These are phyloP conservation scores for Exophiala bonariae DNA, from an alignment of 2,329 filamentous ascomycete genomes.

Conservation along the genomic window DNA sequence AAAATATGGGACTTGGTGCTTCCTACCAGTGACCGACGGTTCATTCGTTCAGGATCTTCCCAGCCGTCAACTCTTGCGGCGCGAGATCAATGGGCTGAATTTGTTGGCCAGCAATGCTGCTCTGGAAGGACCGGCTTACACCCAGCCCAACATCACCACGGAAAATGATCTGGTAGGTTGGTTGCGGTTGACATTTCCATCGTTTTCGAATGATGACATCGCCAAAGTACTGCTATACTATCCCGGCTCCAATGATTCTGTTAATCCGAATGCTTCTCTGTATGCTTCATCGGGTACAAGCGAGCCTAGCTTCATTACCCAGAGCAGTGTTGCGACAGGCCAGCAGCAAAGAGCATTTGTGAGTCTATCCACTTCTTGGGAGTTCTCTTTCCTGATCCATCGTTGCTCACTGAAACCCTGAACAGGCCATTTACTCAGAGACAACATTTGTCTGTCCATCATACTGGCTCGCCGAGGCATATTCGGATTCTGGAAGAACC, in stretches of 20 bases:
- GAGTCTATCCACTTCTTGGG: background rate
- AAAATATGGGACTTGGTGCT: slow-evolving; percentile 43
- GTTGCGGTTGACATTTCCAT: slow-evolving; percentile 42
- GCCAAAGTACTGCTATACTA: slow-evolving; percentile 41
- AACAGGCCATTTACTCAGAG: slow-evolving; percentile 53
- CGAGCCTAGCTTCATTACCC: slow-evolving; percentile 50
- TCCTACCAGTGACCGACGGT: slow-evolving; percentile 46
- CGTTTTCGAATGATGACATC: slow-evolving; percentile 42
- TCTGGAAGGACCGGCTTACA: slow-evolving; percentile 51
- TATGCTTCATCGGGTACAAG: slow-evolving; percentile 40
- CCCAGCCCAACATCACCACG: slow-evolving; percentile 45
- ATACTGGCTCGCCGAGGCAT: slow-evolving; percentile 54
- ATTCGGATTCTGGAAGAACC: slow-evolving; percentile 48
- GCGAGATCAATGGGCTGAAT: slow-evolving; percentile 40
- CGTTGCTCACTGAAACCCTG: no score
- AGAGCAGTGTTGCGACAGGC: slow-evolving; percentile 50
- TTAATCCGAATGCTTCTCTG: slow-evolving; percentile 27
- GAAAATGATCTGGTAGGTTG: slow-evolving; percentile 41
- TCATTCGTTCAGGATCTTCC: slow-evolving; percentile 39
- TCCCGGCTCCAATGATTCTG: slow-evolving; percentile 32
- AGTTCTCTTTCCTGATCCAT: no score
- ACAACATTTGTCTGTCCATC: slow-evolving; percentile 56
- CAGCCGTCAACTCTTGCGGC: slow-evolving; percentile 37
- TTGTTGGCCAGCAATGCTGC: slow-evolving; percentile 48
- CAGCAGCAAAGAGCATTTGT: slow-evolving; percentile 53